These are phyloP conservation scores for Psilocybe sp. DNA, from an alignment of 768 basidiomycete genomes.

Conservation along the genomic window DNA sequence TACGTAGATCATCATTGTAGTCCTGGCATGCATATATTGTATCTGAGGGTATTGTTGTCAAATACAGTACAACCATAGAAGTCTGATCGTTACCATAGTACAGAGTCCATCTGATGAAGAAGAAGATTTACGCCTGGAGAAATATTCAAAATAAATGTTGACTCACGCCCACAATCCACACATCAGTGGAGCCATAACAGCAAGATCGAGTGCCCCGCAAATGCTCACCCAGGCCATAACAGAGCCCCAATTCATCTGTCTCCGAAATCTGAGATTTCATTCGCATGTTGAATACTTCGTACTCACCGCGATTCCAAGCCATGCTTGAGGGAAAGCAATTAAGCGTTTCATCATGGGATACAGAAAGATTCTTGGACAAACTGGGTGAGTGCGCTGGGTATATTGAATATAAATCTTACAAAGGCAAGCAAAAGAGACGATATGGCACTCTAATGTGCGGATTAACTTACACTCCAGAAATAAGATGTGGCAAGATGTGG, in stretches of 20 bases:
- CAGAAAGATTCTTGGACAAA: background rate
- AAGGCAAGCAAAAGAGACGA: background rate
- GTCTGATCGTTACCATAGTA: background rate
- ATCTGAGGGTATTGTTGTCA: background rate
- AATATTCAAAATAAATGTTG: no score
- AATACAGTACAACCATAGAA: no score
- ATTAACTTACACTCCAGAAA: no score
- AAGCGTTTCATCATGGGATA: conserved; percentile 3
- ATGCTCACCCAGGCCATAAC: background rate
- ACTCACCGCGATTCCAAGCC: conserved; percentile 2
- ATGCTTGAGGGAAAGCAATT: background rate
- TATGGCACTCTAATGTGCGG: background rate
- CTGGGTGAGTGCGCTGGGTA: background rate
- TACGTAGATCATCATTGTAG: background rate
- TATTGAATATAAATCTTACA: background rate
- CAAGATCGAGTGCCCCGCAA: background rate
- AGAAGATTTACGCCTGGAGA: no score
- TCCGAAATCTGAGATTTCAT: no score
- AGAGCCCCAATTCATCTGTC: conserved; percentile 3
- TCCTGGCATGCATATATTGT: conserved; percentile 2
- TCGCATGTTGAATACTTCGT: background rate
- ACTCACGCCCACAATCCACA: conserved; percentile 3
- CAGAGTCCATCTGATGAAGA: background rate
- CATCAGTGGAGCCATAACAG: background rate
- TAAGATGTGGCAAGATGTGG: no score